Evolutionary conservation across 352 stramenopile species (phyloP), one percentile per base, ranked within the genome.

Genomic region (Phytophthora sp.): DNA sequence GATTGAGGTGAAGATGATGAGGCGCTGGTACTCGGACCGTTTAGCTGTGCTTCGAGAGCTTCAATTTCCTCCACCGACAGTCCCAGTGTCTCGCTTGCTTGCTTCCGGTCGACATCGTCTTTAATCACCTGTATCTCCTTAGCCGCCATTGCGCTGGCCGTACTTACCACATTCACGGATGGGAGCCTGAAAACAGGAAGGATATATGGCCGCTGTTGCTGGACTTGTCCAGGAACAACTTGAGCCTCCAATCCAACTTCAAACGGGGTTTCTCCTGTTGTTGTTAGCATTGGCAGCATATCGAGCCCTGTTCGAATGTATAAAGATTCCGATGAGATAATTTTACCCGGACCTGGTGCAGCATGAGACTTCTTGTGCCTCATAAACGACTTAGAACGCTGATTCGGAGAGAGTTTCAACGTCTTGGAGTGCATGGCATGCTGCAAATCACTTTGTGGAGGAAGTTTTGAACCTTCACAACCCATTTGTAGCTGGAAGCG

Each of bases 271-370:
- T 94, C 82, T 23, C 75, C 86, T 13, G 67, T 74, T 26, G 56
- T 90, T 20, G 84, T 93, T 11, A 94, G 61, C n/a, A 94, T 75
- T 6, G 84, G 84, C 0, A 94, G 69, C 46, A 94, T 84, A 30
- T 92, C 79, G 7, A 92, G 16, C 35, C 52, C 71, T 15, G 71
- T 71, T n/a, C 76, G 80, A 46, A 76, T 30, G 20, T 63, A 60
- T 20, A 55, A 57, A 41, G 68, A 33, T 18, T 66, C 36, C 2
- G 20, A 1, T 42, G 51, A 49, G 7, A 39, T 24, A 38, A 35
- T 12, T 58, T 18, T 58, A 63, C 50, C 31, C 31, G 42, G 35
- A 58, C 58, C 45, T 62, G 39, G n/a, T 35, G 44, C 23, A 51
- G 45, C 21, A 21, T 51, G 56, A 11, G 52, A 21, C 41, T 83